Evolutionary conservation across 1,139 yeast genomes (phyloP).

Genomic region (Taphrina communis): DNA sequence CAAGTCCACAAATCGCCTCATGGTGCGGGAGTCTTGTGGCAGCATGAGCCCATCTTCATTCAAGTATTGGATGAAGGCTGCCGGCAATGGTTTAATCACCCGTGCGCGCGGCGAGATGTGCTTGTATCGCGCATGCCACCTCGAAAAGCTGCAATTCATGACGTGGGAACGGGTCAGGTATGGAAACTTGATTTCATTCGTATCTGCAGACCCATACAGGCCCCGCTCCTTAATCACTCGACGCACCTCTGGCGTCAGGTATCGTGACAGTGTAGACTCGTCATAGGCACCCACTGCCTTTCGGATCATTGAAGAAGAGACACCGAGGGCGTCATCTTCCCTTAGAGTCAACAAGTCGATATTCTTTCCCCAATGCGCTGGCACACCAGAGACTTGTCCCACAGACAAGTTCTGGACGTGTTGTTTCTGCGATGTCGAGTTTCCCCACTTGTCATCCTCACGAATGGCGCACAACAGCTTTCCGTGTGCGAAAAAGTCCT

Average conservation of each 20-base stretch:
- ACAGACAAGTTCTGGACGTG: slow-evolving; percentile 16
- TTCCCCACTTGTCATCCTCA: slow-evolving; percentile 37
- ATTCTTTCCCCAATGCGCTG: slow-evolving; percentile 24
- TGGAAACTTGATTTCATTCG: slow-evolving; percentile 23
- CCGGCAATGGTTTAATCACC: slow-evolving; percentile 70
- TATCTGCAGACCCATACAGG: slow-evolving; percentile 8
- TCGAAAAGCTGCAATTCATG: slow-evolving; percentile 69
- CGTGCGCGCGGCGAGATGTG: slow-evolving; percentile 60
- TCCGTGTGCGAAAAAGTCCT: slow-evolving; percentile 29
- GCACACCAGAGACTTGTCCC: slow-evolving; percentile 32
- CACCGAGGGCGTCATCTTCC: slow-evolving; percentile 24
- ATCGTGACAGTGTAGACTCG: slow-evolving; percentile 7
- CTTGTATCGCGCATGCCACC: slow-evolving; percentile 70
- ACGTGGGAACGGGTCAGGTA: slow-evolving; percentile 32
- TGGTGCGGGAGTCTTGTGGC: slow-evolving; percentile 65
- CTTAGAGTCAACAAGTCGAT: slow-evolving; percentile 20
- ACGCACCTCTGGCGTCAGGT: slow-evolving; percentile 30
- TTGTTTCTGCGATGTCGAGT: slow-evolving; percentile 17
- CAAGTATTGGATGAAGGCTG: slow-evolving; percentile 70
- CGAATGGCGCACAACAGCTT: slow-evolving; percentile 32
- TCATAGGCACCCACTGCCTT: slow-evolving; percentile 20
- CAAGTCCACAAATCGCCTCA: slow-evolving; percentile 65
- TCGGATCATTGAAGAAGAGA: slow-evolving; percentile 31
- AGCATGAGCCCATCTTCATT: slow-evolving; percentile 76
- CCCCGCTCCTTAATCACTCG: slow-evolving; percentile 6